Evolutionary conservation across 768 basidiomycete genomes (phyloP), one percentile per base, ranked within the genome.

Genomic region (Tulasnella sp.): DNA sequence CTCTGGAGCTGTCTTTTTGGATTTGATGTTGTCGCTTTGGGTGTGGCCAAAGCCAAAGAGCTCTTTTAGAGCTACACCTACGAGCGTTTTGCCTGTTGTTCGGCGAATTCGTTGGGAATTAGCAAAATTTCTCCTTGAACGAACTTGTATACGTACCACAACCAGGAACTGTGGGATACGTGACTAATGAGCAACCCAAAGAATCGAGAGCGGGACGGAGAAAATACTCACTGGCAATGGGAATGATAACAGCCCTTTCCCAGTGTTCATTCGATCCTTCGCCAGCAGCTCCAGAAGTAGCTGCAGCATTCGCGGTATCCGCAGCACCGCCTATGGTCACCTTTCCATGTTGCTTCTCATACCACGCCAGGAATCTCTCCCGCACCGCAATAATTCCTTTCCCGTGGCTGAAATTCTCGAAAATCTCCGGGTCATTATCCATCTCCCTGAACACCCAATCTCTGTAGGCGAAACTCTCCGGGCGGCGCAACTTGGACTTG

Each of bases 11-110:
- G 92, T 74, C 83, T 91, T 95, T 85, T 95, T 98, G 48, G 83
- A 88, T 55, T 87, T 86, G 5, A 98, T 88, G 82, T 99, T 94
- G 83, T 99, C 98, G 82, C 92, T 94, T 83, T 99, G 98, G 0
- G 93, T 95, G 83, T 99, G 98, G 0, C 88, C 95, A 79, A 95
- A 97, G 0, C 88, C 89, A 81, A 96, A 98, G 3, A 99, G 87
- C 75, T 91, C 87, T 2, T 87, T 80, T 23, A 99, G 88, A 0
- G 94, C 95, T 23, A 98, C 86, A 0, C 93, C 87, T 16, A 99
- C 87, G 0, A 93, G 85, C 0, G 96, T 99, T 86, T 98, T 99
- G 39, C 96, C 95, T 95, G 81, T 26, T 35, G n/a, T 23, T 70
- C 57, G n/a, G 57, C 20, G 32, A 77, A 51, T 3, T 32, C 4